phyloP scores from a whole-genome alignment of 2,329 filamentous ascomycete species.

The Aspergillus fructus region DNA sequence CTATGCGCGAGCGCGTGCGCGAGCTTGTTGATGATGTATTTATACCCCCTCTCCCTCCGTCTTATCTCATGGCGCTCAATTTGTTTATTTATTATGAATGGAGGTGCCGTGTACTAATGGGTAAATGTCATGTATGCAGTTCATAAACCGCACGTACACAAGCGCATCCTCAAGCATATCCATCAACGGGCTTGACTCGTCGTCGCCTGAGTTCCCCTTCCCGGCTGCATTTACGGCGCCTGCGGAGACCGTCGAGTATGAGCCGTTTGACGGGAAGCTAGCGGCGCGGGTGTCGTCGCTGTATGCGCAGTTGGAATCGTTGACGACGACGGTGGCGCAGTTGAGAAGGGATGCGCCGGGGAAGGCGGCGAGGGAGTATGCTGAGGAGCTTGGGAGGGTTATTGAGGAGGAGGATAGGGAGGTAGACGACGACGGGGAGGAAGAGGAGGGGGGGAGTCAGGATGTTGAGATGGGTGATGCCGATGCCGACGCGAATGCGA shows the following conservation, averaged over 20 bases:
- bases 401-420: constrained; percentile 43
- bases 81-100: no score
- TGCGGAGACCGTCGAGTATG: constrained; percentile 47
- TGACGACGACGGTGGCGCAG: constrained; percentile 49
- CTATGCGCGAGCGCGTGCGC: constrained; percentile 44
- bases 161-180: constrained; percentile 45
- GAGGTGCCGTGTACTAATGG: background rate
- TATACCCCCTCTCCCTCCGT: background rate
- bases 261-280: constrained; percentile 45
- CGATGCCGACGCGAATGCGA: constrained; percentile 13
- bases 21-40: constrained; percentile 43
- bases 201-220: constrained; percentile 32
- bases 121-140: constrained; percentile 26
- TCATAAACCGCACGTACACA: constrained; percentile 46
- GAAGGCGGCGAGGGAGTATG: constrained; percentile 41
- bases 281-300: constrained; percentile 44
- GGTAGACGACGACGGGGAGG: constrained; percentile 62
- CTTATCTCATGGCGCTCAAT: background rate
- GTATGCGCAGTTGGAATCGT: constrained; percentile 48
- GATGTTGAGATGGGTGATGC: constrained; percentile 6
- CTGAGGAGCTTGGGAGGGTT: constrained; percentile 32
- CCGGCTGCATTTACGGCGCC: constrained; percentile 35
- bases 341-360: constrained; percentile 46
- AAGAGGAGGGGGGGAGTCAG: constrained; percentile 17
- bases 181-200: constrained; percentile 49